phyloP scores from a whole-genome alignment of 2,329 filamentous ascomycete species.

The Aspergillus fructus region DNA sequence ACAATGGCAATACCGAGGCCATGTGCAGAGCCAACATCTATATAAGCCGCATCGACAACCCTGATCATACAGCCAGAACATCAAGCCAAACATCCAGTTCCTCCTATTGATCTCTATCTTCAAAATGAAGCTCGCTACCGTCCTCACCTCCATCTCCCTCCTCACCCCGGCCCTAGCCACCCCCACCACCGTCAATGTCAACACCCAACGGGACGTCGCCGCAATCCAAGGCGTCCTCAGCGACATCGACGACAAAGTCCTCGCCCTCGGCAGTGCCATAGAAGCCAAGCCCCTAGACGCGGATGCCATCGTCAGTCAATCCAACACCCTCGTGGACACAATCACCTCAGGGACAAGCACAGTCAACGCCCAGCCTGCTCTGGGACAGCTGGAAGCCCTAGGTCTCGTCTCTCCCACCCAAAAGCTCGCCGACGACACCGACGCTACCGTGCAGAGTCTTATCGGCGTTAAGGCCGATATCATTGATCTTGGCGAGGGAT shows the following conservation, averaged over 20 bases:
- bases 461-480: slow-evolving; percentile 10
- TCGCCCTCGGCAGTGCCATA: slow-evolving; percentile 7
- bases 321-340: slow-evolving; percentile 12
- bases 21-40: background rate
- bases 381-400: slow-evolving; percentile 13
- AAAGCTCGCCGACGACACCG: slow-evolving; percentile 12
- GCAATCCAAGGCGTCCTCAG: slow-evolving; percentile 12
- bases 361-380: slow-evolving; percentile 6
- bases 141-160: background rate
- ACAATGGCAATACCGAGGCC: background rate
- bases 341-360: slow-evolving; percentile 13
- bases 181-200: slow-evolving; percentile 2
- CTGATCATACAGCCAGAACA: background rate
- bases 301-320: slow-evolving; percentile 5
- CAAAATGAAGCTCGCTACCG: slow-evolving; percentile 13
- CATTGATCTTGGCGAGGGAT: slow-evolving; percentile 10
- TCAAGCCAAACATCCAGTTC: too few relatives aligned
- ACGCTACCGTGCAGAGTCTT: slow-evolving; percentile 3
- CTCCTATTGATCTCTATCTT: too few relatives aligned
- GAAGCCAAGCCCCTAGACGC: background rate
- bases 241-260: slow-evolving; percentile 15
- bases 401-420: slow-evolving; percentile 15
- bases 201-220: slow-evolving; percentile 8
- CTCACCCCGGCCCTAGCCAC: slow-evolving; percentile 10
- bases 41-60: background rate